Percentiles rank a stretch among this genome's conserved stretches.
These are phyloP conservation scores for Trichodelitschia bisporula DNA, from an alignment of 495 filamentous ascomycete species.

Conservation along the genomic window DNA sequence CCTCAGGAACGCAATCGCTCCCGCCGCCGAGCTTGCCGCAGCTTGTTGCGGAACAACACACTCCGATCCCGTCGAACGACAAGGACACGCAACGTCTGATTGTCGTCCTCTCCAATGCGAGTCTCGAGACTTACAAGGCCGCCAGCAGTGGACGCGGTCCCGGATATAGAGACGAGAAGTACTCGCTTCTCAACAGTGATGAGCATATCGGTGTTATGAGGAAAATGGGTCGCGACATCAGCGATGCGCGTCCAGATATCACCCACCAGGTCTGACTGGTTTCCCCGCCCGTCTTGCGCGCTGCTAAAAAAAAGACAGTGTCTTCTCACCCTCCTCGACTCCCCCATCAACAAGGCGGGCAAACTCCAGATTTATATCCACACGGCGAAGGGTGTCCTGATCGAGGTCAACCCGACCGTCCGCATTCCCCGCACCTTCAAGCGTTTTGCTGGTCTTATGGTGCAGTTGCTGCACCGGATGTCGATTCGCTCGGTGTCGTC, in stretches of 20 bases:
- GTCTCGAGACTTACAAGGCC: slow-evolving; percentile 87
- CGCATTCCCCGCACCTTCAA: slow-evolving; percentile 97
- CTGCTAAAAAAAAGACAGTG: slow-evolving; percentile 33
- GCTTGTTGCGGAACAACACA: slow-evolving; percentile 77
- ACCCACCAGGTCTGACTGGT: slow-evolving; percentile 65
- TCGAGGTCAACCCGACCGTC: slow-evolving; percentile 90
- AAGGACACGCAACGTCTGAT: slow-evolving; percentile 79
- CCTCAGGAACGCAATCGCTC: slow-evolving; percentile 78
- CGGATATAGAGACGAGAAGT: slow-evolving; percentile 69
- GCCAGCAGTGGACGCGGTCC: slow-evolving; percentile 35
- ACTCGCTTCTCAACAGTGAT: slow-evolving; percentile 88
- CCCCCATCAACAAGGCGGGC: slow-evolving; percentile 93
- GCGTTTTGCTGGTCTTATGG: slow-evolving; percentile 94
- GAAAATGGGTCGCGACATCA: slow-evolving; percentile 97
- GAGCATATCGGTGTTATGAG: slow-evolving; percentile 98
- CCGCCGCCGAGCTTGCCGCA: slow-evolving; percentile 77
- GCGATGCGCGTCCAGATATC: slow-evolving; percentile 90
- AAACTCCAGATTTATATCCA: slow-evolving; percentile 96
- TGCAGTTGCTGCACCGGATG: slow-evolving; percentile 88
- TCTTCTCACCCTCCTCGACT: slow-evolving; percentile 89
- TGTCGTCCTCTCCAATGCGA: slow-evolving; percentile 90
- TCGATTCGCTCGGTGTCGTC: slow-evolving; percentile 90
- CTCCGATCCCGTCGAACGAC: slow-evolving; percentile 59
- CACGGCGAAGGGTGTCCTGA: slow-evolving; percentile 85
- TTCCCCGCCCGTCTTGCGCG: slow-evolving; percentile 2